phyloP scores from a whole-genome alignment of 129 eudicot species.

The Pittosporum tobira region DNA sequence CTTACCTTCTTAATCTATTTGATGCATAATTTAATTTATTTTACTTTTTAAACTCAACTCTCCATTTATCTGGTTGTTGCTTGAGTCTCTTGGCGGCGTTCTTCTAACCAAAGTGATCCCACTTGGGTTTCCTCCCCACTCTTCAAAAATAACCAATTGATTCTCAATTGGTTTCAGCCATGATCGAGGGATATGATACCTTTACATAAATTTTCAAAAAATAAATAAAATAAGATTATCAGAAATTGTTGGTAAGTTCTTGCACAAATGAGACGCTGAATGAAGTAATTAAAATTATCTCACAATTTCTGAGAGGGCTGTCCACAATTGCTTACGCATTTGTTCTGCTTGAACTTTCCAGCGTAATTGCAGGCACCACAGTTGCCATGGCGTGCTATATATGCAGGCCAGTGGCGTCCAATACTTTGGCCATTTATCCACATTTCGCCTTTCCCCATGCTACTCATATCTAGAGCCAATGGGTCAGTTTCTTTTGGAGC shows the following conservation, averaged over 20 bases:
- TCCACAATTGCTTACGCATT: slow-evolving; percentile 66
- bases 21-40: background rate
- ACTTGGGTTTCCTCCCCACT: slow-evolving; percentile 73
- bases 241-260: slow-evolving; percentile 1
- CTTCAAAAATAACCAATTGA: slow-evolving; percentile 66
- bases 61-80: background rate
- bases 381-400: slow-evolving; percentile 41
- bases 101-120: slow-evolving; percentile 62
- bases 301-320: slow-evolving; percentile 87
- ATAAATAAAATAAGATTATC: background rate
- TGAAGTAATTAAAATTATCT: slow-evolving; percentile 4
- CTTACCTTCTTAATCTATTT: too few species aligned
- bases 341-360: slow-evolving; percentile 48
- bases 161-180: slow-evolving; percentile 50
- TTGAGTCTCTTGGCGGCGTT: slow-evolving; percentile 6
- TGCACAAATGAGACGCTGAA: background rate
- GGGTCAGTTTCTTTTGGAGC: slow-evolving; percentile 62
- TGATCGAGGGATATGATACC: slow-evolving; percentile 14
- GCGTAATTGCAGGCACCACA: slow-evolving; percentile 59
- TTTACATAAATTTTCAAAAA: too few species aligned
- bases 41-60: background rate
- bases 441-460: slow-evolving; percentile 81
- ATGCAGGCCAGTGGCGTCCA: slow-evolving; percentile 78
- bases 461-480: slow-evolving; percentile 37
- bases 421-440: slow-evolving; percentile 68